These are phyloP conservation scores for Parietaria judaica DNA, from an alignment of 306 rosid species.

Conservation along the genomic window DNA sequence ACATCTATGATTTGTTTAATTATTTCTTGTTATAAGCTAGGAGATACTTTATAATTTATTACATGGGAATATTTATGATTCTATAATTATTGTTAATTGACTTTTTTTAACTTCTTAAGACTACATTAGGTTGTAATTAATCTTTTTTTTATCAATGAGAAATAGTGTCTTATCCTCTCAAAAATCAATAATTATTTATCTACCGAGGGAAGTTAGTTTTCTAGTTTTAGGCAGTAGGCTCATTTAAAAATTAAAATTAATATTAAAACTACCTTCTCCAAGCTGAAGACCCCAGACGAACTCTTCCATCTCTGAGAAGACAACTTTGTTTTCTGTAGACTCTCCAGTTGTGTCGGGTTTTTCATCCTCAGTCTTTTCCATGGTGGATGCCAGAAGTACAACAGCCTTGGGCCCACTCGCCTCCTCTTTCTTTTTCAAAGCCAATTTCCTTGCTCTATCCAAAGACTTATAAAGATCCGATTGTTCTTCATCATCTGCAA, in stretches of 20 bases:
- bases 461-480: constrained; percentile 65
- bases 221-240: background rate
- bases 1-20: too few species aligned
- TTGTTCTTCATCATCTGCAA: constrained; percentile 66
- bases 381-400: constrained; percentile 62
- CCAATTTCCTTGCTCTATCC: constrained; percentile 68
- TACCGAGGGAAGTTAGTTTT: too few species aligned
- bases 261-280: constrained; percentile 62
- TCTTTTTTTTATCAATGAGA: too few species aligned
- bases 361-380: constrained; percentile 38
- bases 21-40: too few species aligned
- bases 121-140: too few species aligned
- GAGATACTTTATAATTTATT: too few species aligned
- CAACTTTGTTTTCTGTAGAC: constrained; percentile 70
- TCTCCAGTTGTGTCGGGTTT: constrained; percentile 46
- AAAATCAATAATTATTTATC: too few species aligned
- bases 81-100: too few species aligned
- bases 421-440: constrained; percentile 66
- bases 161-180: too few species aligned
- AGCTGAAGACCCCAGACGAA: constrained; percentile 93
- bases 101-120: too few species aligned
- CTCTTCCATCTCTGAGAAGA: constrained; percentile 95
- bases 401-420: constrained; percentile 65
- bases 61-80: too few species aligned
- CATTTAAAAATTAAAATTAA: constrained; percentile 8